Base-by-base conservation (phyloP, 306 rosid genomes). In the Hippophae gyantsensis region DNA sequence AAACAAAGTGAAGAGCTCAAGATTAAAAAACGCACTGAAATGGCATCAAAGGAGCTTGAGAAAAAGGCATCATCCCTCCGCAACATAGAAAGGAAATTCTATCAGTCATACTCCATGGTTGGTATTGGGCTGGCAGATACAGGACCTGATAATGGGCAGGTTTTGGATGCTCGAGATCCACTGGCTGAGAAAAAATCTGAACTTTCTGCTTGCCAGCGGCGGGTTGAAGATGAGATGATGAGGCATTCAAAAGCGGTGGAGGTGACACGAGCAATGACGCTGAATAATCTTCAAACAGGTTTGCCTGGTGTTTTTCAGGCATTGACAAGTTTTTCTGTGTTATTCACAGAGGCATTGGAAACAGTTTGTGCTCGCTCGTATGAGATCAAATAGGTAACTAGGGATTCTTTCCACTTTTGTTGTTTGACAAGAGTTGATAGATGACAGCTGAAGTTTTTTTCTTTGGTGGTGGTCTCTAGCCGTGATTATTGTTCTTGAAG, bases 231-330 rank as follows among this genome's bases (percentile, higher is more conserved):
- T 14, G 99, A 93, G 79, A 78, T 88, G 89, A 58, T 72, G 74
- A 88, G 61, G 74, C 95, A 93, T 76, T 80, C 95, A 0, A 93
- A 88, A 72, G 89, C 99, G 8, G 86, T 70, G 7, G 95, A 88
- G 80, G 90, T 84, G 54, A 93, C 99, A 5, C 80, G 97, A 77
- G 95, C 97, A 25, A 73, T 88, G 99, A 93, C 99, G 1, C 85
- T 93, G 13, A 88, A 93, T 71, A 75, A 93, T 72, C 86, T 93
- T 42, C 99, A 93, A 60, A 93, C 99, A 18, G 99, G 97, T 8
- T 80, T 93, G 79, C 99, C 99, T 5, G 99, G 97, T 25, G 99
- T 93, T 7, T 93, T 93, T 55, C 97, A 82, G 61, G 97, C 99
- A 10, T 54, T 93, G 81, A 82, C 97, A 48, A 89, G 90, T 77